Conservation (phyloP, 2,329 filamentous ascomycete genomes). For the Colletotrichum karsti region DNA sequence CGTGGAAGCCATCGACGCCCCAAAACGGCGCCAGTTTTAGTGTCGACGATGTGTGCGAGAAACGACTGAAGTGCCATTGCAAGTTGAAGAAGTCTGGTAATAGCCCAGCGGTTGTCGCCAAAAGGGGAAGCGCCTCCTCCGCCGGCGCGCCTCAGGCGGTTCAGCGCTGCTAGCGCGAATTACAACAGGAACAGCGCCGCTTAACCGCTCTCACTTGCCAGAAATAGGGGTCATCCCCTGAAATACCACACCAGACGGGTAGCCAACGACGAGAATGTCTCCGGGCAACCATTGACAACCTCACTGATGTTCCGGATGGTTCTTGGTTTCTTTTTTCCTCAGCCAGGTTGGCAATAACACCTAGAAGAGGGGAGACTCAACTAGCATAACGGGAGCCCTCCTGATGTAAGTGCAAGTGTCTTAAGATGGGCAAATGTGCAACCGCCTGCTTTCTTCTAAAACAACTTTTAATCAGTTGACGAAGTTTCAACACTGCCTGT, state of each 20-base stretch:
- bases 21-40: background rate
- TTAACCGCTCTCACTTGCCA: background rate
- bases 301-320: background rate
- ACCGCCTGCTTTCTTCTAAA: no score
- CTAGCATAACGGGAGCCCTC: no score
- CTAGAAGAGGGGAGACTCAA: background rate
- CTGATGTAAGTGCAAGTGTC: background rate
- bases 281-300: background rate
- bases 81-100: no score
- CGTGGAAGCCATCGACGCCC: background rate
- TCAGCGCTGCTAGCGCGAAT: background rate
- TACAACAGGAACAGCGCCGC: conserved; percentile 21
- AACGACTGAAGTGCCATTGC: no score
- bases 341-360: conserved; percentile 11
- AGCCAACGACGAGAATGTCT: conserved; percentile 4
- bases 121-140: conserved; percentile 4
- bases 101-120: background rate
- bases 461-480: no score
- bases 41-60: conserved; percentile 3
- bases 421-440: no score
- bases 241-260: background rate
- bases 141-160: background rate
- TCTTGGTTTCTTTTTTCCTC: background rate
- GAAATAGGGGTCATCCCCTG: conserved; percentile 15
- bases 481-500: no score